Conservation (phyloP, 192 early-diverging fungal genomes). For the Backusella tarrabulga region DNA sequence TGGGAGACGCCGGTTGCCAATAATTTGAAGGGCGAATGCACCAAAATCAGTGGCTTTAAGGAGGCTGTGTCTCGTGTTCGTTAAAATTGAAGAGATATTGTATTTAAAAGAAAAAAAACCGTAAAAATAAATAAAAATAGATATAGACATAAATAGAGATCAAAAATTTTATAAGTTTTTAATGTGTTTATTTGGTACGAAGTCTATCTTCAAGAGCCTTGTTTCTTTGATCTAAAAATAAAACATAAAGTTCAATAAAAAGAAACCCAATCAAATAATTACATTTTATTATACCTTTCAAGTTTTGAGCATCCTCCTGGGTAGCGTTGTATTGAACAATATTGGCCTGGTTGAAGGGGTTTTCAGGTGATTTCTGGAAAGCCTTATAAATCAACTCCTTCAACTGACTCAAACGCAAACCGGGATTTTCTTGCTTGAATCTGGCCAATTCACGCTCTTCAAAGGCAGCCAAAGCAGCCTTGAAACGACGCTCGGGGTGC, state of each 20-base stretch:
- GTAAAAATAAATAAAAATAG: background rate
- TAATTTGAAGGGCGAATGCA: conserved; percentile 49
- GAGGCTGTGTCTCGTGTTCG: conserved; percentile 36
- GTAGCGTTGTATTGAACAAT: conserved; percentile 72
- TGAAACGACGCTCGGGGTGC: conserved; percentile 86
- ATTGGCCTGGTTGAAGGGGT: conserved; percentile 75
- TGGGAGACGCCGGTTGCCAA: conserved; percentile 43
- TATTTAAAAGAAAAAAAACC: background rate
- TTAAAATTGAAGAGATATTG: background rate
- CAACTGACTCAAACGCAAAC: conserved; percentile 73
- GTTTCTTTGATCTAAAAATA: background rate
- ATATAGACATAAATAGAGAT: background rate
- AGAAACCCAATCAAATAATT: background rate
- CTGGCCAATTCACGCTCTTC: conserved; percentile 69
- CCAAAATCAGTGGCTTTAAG: conserved; percentile 52
- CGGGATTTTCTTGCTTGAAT: conserved; percentile 79
- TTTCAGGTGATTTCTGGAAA: conserved; percentile 75
- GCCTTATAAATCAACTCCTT: conserved; percentile 81
- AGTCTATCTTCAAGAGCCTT: conserved; percentile 13
- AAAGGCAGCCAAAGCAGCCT: conserved; percentile 71
- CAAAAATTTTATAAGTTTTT: background rate
- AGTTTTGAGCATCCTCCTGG: conserved; percentile 44
- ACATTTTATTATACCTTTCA: conserved; percentile 14
- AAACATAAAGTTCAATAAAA: background rate
- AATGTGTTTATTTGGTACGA: conserved; percentile 9